phyloP scores from a whole-genome alignment of 139 green algal species.

The Nannochloris sp. region DNA sequence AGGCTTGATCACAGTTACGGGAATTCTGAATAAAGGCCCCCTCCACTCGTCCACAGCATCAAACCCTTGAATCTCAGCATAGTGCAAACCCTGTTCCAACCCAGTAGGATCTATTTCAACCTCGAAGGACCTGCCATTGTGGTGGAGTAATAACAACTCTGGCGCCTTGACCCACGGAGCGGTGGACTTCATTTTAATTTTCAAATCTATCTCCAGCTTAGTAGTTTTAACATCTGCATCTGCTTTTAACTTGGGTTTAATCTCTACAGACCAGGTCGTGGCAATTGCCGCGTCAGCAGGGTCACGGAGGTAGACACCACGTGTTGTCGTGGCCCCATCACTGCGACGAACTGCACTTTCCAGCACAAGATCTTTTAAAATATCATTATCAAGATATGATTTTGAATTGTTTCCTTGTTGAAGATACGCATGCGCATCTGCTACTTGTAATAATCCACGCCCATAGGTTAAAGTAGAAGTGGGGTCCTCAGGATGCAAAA shows the following conservation, averaged over 20 bases:
- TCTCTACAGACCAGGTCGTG: conserved; percentile 40
- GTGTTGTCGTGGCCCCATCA: conserved; percentile 20
- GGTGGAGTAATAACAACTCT: conserved; percentile 60
- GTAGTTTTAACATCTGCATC: conserved; percentile 26
- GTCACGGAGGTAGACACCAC: conserved; percentile 71
- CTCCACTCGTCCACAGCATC: conserved; percentile 47
- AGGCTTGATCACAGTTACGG: conserved; percentile 67
- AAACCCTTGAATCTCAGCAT: conserved; percentile 57
- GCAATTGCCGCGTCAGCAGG: conserved; percentile 41
- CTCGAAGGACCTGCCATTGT: conserved; percentile 56
- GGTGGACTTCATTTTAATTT: conserved; percentile 39
- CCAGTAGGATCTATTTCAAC: conserved; percentile 55
- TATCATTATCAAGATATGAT: neutral
- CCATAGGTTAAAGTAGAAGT: conserved; percentile 71
- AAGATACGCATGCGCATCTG: conserved; percentile 73
- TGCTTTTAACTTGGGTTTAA: conserved; percentile 66
- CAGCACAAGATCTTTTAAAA: conserved; percentile 37
- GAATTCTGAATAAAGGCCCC: conserved; percentile 73
- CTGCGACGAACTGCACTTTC: conserved; percentile 34
- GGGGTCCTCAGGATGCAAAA: conserved; percentile 25
- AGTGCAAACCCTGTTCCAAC: conserved; percentile 70
- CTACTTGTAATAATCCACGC: conserved; percentile 76
- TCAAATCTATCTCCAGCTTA: conserved; percentile 40
- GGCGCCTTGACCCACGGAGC: conserved; percentile 65
- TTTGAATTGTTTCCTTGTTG: conserved; percentile 17